Percentiles rank a stretch among this genome's conserved stretches.
Evolutionary conservation across 75 land plant species (phyloP).

Genomic region (Picea sitchensis): DNA sequence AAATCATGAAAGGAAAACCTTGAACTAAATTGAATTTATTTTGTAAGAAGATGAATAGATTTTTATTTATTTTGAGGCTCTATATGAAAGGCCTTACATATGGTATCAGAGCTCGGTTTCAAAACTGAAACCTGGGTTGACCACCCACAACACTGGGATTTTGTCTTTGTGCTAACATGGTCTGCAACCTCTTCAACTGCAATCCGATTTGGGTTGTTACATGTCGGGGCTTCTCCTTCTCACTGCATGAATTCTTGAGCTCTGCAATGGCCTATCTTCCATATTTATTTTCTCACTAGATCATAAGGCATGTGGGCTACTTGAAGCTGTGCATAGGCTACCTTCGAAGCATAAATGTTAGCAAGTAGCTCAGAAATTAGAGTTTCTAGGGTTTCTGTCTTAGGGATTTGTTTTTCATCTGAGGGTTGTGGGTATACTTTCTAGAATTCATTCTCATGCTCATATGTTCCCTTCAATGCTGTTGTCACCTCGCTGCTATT

Average conservation of each 20-base stretch:
- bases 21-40: too few species aligned
- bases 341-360: conserved; percentile 58
- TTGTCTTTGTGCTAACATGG: too few species aligned
- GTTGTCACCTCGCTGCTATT: conserved; percentile 1
- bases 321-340: conserved; percentile 72
- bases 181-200: too few species aligned
- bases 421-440: conserved; percentile 75
- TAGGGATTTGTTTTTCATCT: conserved; percentile 22
- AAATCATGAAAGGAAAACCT: too few species aligned
- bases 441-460: conserved; percentile 36
- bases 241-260: conserved; percentile 64
- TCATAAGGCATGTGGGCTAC: conserved; percentile 79
- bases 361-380: conserved; percentile 54
- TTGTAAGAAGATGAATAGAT: too few species aligned
- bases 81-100: too few species aligned
- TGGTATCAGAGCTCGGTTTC: too few species aligned
- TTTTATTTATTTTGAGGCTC: too few species aligned
- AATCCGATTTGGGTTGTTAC: too few species aligned
- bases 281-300: conserved; percentile 59
- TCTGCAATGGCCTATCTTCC: conserved; percentile 74
- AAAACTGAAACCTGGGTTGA: too few species aligned
- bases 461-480: conserved; percentile 14
- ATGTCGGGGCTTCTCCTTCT: conserved; percentile 35
- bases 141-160: too few species aligned
- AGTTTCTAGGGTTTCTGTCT: conserved; percentile 52